Percentiles rank a stretch among this genome's conserved stretches.
Evolutionary conservation across 2,329 filamentous ascomycete genomes (phyloP).

Genomic region (Arthrobotrys sphaeroides): DNA sequence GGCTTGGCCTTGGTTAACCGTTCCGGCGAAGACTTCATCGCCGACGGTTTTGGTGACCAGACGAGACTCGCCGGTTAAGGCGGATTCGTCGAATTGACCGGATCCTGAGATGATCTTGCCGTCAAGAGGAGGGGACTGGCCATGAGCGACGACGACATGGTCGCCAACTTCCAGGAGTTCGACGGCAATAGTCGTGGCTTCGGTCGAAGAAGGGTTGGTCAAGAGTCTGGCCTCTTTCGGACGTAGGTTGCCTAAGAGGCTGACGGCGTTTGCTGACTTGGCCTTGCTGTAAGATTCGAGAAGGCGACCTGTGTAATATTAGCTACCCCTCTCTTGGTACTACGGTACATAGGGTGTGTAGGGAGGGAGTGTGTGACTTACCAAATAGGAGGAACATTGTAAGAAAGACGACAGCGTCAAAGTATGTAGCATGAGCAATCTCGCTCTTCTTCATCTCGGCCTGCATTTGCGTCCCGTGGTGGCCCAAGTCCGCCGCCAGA

Average conservation of each 20-base stretch:
- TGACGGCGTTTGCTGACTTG: slow-evolving; percentile 85
- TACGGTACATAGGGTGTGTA: not conserved
- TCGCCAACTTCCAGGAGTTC: slow-evolving; percentile 81
- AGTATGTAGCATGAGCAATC: slow-evolving; percentile 70
- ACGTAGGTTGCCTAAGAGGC: slow-evolving; percentile 78
- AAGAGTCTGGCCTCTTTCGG: slow-evolving; percentile 80
- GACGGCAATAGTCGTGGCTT: slow-evolving; percentile 66
- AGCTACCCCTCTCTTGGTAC: slow-evolving; percentile 7
- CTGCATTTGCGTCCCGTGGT: slow-evolving; percentile 58
- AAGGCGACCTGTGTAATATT: slow-evolving; percentile 67
- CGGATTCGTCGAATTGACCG: slow-evolving; percentile 85
- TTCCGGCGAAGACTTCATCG: slow-evolving; percentile 76
- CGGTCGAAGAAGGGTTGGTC: slow-evolving; percentile 62
- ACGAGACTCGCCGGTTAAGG: slow-evolving; percentile 81
- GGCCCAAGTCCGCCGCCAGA: slow-evolving; percentile 13
- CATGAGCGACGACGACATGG: slow-evolving; percentile 77
- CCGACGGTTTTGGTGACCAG: slow-evolving; percentile 71
- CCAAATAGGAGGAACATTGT: slow-evolving; percentile 83
- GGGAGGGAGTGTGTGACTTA: slow-evolving; percentile 56
- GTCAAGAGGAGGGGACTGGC: slow-evolving; percentile 85
- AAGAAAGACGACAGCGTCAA: slow-evolving; percentile 91
- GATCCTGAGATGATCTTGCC: slow-evolving; percentile 70
- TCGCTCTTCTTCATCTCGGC: slow-evolving; percentile 65
- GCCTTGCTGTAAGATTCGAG: slow-evolving; percentile 92
- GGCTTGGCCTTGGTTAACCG: slow-evolving; percentile 74